A percentile compares a stretch with the other conserved stretches of the same genome.
Conservation (phyloP, 495 filamentous ascomycete species). For the Aspergillus baeticus region DNA sequence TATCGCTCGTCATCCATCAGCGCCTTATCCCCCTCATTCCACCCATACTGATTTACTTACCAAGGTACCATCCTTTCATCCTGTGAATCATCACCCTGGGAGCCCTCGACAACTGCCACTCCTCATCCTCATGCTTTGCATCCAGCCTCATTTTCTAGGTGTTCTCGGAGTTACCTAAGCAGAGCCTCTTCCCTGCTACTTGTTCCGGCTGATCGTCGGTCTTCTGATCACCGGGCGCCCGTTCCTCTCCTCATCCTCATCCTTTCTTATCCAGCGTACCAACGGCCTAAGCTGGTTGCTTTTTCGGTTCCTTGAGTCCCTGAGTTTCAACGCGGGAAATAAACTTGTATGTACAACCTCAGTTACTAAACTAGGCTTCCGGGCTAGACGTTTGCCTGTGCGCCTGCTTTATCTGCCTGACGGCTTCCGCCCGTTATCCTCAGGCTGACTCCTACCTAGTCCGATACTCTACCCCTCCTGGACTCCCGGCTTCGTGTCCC, state of each 20-base stretch:
- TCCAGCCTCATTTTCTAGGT: not conserved
- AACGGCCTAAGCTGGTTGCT: not conserved
- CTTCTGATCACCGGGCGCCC: slow-evolving; percentile 5
- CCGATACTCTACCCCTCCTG: slow-evolving; percentile 23
- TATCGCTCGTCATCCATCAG: slow-evolving; percentile 19
- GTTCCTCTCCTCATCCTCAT: not conserved
- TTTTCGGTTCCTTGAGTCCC: not conserved
- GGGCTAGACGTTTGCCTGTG: not conserved
- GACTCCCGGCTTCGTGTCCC: slow-evolving; percentile 11
- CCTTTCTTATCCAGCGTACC: not conserved
- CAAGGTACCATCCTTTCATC: not conserved
- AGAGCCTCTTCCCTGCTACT: slow-evolving; percentile 1
- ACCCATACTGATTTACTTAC: not conserved
- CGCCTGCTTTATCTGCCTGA: slow-evolving; percentile 20
- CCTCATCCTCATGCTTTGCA: not conserved
- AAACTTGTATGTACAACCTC: not conserved
- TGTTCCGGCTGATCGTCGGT: not conserved
- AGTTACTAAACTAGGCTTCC: not conserved
- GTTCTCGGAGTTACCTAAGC: slow-evolving; percentile 1
- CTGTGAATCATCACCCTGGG: not conserved
- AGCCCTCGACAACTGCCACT: slow-evolving; percentile 4
- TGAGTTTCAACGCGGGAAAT: not conserved
- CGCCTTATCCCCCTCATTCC: slow-evolving; percentile 14
- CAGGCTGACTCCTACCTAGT: slow-evolving; percentile 21
- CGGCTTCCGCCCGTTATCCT: slow-evolving; percentile 16